These are phyloP conservation scores for Penicillium samsonianum DNA, from an alignment of 495 filamentous ascomycete genomes.

Conservation along the genomic window DNA sequence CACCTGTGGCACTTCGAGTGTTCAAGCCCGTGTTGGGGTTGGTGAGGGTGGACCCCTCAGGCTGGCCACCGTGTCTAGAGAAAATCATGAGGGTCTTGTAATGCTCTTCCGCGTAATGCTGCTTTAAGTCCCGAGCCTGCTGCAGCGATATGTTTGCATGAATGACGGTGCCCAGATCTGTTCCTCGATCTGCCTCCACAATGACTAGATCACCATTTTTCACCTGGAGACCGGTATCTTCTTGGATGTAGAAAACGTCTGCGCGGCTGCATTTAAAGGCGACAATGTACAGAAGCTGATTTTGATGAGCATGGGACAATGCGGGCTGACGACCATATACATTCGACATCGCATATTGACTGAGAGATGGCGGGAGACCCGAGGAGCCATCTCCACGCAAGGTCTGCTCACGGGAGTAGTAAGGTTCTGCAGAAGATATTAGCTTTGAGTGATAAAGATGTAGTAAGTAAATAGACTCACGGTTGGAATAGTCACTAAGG, in stretches of 20 bases:
- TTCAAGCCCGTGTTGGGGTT: slow-evolving; percentile 50
- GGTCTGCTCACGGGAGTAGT: slow-evolving; percentile 49
- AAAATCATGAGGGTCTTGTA: slow-evolving; percentile 98
- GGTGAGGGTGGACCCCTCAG: slow-evolving; percentile 62
- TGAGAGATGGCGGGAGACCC: slow-evolving; percentile 45
- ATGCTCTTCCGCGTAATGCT: slow-evolving; percentile 87
- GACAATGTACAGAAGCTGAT: slow-evolving; percentile 86
- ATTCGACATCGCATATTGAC: slow-evolving; percentile 55
- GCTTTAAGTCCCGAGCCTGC: slow-evolving; percentile 82
- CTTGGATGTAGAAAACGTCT: slow-evolving; percentile 95
- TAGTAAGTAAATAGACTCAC: background rate
- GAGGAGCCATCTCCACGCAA: slow-evolving; percentile 44
- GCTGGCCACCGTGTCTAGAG: slow-evolving; percentile 64
- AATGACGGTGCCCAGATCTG: slow-evolving; percentile 90
- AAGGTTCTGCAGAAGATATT: slow-evolving; percentile 45
- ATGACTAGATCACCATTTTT: slow-evolving; percentile 92
- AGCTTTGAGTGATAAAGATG: background rate
- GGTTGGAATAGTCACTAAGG: slow-evolving; percentile 31
- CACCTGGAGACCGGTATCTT: slow-evolving; percentile 88
- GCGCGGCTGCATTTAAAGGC: slow-evolving; percentile 93
- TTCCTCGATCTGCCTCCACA: slow-evolving; percentile 94
- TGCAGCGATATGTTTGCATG: slow-evolving; percentile 80
- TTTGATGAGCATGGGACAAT: slow-evolving; percentile 68
- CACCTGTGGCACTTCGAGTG: slow-evolving; percentile 63
- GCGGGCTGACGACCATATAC: slow-evolving; percentile 55